Evolutionary conservation across 176 grass and related monocot species (phyloP), one percentile per base, ranked within the genome.

Genomic region (Avena atlantica): DNA sequence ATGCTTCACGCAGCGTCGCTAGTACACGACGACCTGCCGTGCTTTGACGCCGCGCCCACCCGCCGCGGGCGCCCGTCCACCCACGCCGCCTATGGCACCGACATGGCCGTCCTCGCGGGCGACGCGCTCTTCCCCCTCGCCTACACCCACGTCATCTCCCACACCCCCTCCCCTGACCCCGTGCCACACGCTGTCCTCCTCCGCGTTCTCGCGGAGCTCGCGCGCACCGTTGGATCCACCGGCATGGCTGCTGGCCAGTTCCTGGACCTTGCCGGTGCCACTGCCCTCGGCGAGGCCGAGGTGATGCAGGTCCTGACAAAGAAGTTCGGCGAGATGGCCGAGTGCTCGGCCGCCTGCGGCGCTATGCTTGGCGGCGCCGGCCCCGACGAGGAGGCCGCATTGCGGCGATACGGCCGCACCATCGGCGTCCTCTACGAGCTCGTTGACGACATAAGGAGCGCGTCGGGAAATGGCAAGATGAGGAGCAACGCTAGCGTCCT

Each of bases 311-410:
- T 96, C 9, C 86, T 99, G 55, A 87, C 90, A 16, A 99, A 96
- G 92, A 99, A 99, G 81, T 99, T 99, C 60, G 97, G 97, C 40
- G 92, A 94, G 79, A 90, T 96, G 94, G 94, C 94, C 6, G 97
- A 96, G 85, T 99, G 94, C 74, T 96, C 94, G 1, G 97, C 97
- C 0, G 94, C 92, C 29, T 99, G 97, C n/a, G 97, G 97, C 23
- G 97, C 88, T 52, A 89, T 99, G 82, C 87, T 99, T 21, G 94
- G 89, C 34, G 90, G 94, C 5, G 97, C 97, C 0, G 66, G 47
- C 1, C 82, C 90, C 12, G 92, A 96, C 25, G 94, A 98, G 16
- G 87, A 86, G 63, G 89, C 84, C 15, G 88, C 92, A 27, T 80
- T 98, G 83, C 87, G 97, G 29, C 82, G 85, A 21, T 99, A 96